phyloP scores from a whole-genome alignment of 495 filamentous ascomycete species.

The Entonaema liquescens region DNA sequence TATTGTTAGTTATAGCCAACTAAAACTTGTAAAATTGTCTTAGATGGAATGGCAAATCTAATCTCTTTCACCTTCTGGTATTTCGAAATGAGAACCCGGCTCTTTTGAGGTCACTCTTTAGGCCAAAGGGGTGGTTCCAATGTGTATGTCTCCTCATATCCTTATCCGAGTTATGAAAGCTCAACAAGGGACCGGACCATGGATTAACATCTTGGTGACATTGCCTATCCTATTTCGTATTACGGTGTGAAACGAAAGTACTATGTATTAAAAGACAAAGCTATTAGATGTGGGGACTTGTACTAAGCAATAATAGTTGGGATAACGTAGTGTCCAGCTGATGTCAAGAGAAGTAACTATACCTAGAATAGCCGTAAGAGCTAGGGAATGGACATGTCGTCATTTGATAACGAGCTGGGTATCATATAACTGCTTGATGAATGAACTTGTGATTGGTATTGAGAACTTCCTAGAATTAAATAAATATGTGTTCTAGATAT shows the following conservation, averaged over 20 bases:
- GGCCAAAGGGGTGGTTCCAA: not conserved
- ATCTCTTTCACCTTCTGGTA: not conserved
- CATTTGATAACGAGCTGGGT: not conserved
- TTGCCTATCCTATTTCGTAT: not conserved
- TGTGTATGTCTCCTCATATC: not conserved
- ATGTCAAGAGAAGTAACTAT: not conserved
- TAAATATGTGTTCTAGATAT: not conserved
- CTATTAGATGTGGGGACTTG: too few relatives aligned
- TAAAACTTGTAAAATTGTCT: not conserved
- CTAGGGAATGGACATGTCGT: not conserved
- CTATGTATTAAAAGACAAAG: too few relatives aligned
- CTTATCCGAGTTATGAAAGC: not conserved
- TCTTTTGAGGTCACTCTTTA: not conserved
- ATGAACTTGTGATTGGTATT: not conserved
- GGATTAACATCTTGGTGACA: not conserved
- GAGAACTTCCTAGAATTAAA: not conserved
- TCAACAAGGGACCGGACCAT: not conserved
- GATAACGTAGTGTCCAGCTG: not conserved
- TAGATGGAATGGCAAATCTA: not conserved
- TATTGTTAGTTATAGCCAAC: not conserved
- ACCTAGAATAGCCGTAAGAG: not conserved
- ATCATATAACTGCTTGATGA: not conserved
- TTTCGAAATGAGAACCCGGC: not conserved
- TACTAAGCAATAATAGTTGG: not conserved
- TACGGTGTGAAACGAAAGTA: not conserved